Evolutionary conservation across 306 rosid species (phyloP), one percentile per base, ranked within the genome.

Genomic region (Fragaria ananassa): DNA sequence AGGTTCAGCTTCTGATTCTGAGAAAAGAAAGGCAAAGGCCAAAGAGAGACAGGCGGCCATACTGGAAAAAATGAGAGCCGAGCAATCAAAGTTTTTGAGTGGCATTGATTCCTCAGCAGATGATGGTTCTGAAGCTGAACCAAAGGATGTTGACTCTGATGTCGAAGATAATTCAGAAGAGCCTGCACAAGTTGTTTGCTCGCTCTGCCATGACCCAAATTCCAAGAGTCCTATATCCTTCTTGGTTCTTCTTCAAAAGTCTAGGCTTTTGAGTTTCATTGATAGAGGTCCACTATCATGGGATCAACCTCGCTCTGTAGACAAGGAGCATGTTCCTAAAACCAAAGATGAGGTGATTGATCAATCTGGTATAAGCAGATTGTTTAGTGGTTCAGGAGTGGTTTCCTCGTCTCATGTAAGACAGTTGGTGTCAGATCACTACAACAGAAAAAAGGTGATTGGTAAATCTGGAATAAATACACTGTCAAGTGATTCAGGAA

Each of bases 31-130:
- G 88, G 94, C 90, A 76, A 96, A 92, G 84, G 98, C 97, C 64
- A 89, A 98, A 80, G 97, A 91, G 88, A 91, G 89, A 85, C 99
- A 96, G 87, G 97, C 99, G 74, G 98, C 96, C 51, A 84, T 96
- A 68, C 72, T 96, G 91, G 98, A 87, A 77, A 96, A 93, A 80
- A 96, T 96, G 99, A 89, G 87, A 88, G 96, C 88, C 21, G 96
- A 91, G 44, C 98, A 96, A 76, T 87, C 89, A 17, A 96, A 91
- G 74, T 96, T 96, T 85, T 81, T 93, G 94, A 97, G 97, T 14
- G 91, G 87, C 68, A 57, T 88, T 65, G 92, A 88, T 83, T 69
- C 90, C 51, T 54, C 74, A 37, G 77, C 41, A 70, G 97, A 92
- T 80, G 91, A 85, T 83, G 84, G 66, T 57, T 74, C 93, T 74